Percentiles rank a stretch among this genome's conserved stretches.
Evolutionary conservation across 305 asterid species (phyloP).

Genomic region (Rubia tinctorum): DNA sequence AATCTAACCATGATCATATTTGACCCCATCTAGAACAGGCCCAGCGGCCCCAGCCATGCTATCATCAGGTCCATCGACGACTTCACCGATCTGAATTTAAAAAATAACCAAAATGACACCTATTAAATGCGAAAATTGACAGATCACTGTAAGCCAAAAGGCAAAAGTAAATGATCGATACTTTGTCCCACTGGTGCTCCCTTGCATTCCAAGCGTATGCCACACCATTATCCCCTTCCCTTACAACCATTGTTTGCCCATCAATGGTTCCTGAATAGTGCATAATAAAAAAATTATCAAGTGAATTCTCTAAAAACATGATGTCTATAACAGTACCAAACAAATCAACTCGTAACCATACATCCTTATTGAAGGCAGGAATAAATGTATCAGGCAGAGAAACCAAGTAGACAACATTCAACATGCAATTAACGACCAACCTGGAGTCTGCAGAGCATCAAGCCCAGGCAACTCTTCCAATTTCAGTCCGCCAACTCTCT

Average conservation of each 20-base stretch:
- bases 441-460: slow-evolving; percentile 80
- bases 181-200: slow-evolving; percentile 96
- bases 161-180: slow-evolving; percentile 20
- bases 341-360: neutral
- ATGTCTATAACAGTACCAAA: neutral
- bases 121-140: neutral
- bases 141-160: neutral
- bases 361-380: neutral
- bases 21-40: slow-evolving; percentile 58
- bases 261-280: slow-evolving; percentile 73
- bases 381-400: slow-evolving; percentile 8
- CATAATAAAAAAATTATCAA: slow-evolving; percentile 23
- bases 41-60: slow-evolving; percentile 43
- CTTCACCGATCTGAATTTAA: slow-evolving; percentile 84
- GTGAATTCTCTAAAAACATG: neutral
- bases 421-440: slow-evolving; percentile 32
- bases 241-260: slow-evolving; percentile 91
- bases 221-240: slow-evolving; percentile 98
- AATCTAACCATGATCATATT: slow-evolving; percentile 76
- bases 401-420: slow-evolving; percentile 8
- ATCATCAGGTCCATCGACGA: slow-evolving; percentile 93
- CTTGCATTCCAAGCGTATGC: slow-evolving; percentile 91
- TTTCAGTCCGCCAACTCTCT: slow-evolving; percentile 92
- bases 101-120: neutral
- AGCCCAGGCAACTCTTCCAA: slow-evolving; percentile 92